Percentiles rank a stretch among this genome's conserved stretches.
phyloP scores from a whole-genome alignment of 2,329 filamentous ascomycete genomes.

The Epichloe typhina region DNA sequence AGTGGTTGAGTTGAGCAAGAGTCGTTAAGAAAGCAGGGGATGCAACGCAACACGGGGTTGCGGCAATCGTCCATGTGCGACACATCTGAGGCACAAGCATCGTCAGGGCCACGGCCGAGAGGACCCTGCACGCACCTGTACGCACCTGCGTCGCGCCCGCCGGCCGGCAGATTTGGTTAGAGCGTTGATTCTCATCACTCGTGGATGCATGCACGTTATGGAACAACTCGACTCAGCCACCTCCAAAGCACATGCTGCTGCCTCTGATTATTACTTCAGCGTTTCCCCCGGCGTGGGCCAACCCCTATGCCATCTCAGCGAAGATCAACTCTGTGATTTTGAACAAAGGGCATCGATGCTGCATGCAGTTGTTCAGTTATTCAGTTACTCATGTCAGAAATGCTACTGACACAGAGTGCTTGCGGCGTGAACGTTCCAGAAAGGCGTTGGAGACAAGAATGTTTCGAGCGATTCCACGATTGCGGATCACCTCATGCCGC shows the following conservation, averaged over 20 bases:
- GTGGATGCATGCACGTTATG: no score
- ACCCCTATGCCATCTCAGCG: not conserved
- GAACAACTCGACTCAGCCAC: not conserved
- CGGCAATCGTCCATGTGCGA: constrained; percentile 29
- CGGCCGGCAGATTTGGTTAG: not conserved
- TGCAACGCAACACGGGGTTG: constrained; percentile 11
- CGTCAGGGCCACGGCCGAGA: constrained; percentile 6
- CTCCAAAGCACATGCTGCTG: not conserved
- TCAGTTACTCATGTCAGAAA: no score
- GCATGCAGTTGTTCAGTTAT: no score
- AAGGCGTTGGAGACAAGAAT: not conserved
- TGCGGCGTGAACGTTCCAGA: no score
- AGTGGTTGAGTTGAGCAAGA: not conserved
- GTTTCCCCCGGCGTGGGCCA: not conserved
- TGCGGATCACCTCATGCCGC: not conserved
- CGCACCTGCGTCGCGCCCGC: no score
- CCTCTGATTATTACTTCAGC: not conserved
- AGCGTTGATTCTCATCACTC: no score
- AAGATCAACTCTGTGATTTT: no score
- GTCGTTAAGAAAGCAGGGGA: not conserved
- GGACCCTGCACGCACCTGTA: not conserved
- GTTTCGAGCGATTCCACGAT: not conserved
- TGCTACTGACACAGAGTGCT: no score
- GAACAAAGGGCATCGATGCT: no score
- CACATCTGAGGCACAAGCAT: constrained; percentile 31